phyloP scores from a whole-genome alignment of 2,329 filamentous ascomycete species.

The Ophiosphaerella korrae region DNA sequence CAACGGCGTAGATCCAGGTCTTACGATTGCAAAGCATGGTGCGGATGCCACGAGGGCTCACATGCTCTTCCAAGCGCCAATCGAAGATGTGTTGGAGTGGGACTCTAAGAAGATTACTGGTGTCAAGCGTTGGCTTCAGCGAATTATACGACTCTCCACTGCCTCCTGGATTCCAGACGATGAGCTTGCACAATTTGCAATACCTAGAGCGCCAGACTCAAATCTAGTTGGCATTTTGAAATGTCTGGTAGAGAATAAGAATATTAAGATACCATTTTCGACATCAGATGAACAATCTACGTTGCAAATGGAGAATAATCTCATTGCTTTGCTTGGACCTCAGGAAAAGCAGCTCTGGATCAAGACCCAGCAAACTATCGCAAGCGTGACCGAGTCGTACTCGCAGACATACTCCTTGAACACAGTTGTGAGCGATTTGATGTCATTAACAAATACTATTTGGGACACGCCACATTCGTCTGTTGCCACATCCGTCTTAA shows the following conservation, averaged over 20 bases:
- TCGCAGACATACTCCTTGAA: slow-evolving; percentile 77
- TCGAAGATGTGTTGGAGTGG: slow-evolving; percentile 85
- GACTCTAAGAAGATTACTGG: slow-evolving; percentile 82
- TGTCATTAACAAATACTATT: slow-evolving; percentile 73
- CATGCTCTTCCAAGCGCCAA: slow-evolving; percentile 86
- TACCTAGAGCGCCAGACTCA: slow-evolving; percentile 30
- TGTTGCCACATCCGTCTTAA: slow-evolving; percentile 51
- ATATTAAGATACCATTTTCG: not conserved
- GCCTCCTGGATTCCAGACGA: slow-evolving; percentile 28
- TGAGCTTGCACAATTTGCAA: slow-evolving; percentile 23
- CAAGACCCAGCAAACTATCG: slow-evolving; percentile 69
- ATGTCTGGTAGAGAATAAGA: slow-evolving; percentile 8
- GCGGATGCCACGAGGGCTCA: slow-evolving; percentile 85
- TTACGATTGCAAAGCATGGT: slow-evolving; percentile 74
- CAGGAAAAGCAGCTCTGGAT: slow-evolving; percentile 62
- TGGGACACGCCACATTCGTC: slow-evolving; percentile 37
- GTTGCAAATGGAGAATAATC: not conserved
- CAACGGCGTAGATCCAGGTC: slow-evolving; percentile 83
- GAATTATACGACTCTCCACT: slow-evolving; percentile 63
- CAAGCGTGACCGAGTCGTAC: slow-evolving; percentile 70
- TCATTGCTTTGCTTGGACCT: slow-evolving; percentile 18
- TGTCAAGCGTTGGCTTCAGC: slow-evolving; percentile 77
- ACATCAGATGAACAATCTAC: too few relatives aligned
- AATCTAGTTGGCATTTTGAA: slow-evolving; percentile 28
- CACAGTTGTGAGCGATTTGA: slow-evolving; percentile 82